These are phyloP conservation scores for Blepharisma undulans DNA, from an alignment of 169 alveolate genomes.

Conservation along the genomic window DNA sequence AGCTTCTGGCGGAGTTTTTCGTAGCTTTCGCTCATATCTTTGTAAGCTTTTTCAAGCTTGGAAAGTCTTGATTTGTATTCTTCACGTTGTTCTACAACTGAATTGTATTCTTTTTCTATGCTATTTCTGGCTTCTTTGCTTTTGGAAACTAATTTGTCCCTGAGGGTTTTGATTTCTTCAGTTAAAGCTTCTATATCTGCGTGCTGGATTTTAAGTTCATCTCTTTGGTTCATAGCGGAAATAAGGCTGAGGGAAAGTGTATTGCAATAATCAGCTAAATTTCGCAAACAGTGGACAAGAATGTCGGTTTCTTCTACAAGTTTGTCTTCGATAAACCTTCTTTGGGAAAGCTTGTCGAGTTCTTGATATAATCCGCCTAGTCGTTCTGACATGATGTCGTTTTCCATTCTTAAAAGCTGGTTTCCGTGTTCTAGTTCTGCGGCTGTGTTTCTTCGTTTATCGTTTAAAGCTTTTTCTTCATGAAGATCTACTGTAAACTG, in stretches of 20 bases:
- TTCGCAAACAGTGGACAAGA: neutral
- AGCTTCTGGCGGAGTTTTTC: constrained; percentile 29
- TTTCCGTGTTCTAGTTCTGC: constrained; percentile 37
- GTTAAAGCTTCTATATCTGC: neutral
- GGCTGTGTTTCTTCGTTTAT: constrained; percentile 19
- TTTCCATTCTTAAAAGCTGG: constrained; percentile 28
- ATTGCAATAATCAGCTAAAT: neutral
- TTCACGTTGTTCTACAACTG: neutral
- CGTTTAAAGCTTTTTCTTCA: constrained; percentile 39
- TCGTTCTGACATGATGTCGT: constrained; percentile 39
- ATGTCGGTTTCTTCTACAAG: constrained; percentile 30
- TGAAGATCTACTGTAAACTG: neutral
- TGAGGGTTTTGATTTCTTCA: constrained; percentile 9
- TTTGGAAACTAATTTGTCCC: constrained; percentile 12
- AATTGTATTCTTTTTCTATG: constrained; percentile 2
- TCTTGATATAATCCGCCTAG: constrained; percentile 16
- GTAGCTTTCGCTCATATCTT: constrained; percentile 1
- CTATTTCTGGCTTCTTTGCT: neutral
- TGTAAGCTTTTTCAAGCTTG: neutral
- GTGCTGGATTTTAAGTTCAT: constrained; percentile 19
- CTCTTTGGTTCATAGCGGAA: neutral
- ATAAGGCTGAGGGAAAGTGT: neutral
- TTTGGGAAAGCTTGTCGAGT: neutral
- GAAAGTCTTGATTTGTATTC: neutral
- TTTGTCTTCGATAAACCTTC: constrained; percentile 26